Evolutionary conservation across 73 alveolate genomes (phyloP).

Genomic region (Paramecium sexaurelia): DNA sequence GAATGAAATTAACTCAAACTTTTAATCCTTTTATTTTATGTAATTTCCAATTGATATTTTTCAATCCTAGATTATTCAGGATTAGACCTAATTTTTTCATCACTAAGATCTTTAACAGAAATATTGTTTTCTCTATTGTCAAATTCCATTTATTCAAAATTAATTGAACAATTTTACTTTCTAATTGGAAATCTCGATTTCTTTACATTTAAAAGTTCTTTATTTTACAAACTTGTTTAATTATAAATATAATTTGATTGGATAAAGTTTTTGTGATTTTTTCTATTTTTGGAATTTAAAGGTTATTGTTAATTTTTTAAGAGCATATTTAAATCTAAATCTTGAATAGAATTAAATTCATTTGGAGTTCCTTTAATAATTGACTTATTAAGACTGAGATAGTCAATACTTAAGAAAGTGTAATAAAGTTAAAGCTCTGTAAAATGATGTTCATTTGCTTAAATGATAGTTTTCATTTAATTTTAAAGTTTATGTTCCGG

Average conservation of each 20-base stretch:
- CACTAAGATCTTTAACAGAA: not conserved
- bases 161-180: not conserved
- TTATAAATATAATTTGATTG: not conserved
- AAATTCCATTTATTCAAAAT: not conserved
- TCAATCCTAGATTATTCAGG: not conserved
- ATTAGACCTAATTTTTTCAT: not conserved
- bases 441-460: not conserved
- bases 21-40: not conserved
- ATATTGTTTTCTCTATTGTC: not conserved
- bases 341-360: not conserved
- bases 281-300: not conserved
- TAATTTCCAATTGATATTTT: not conserved
- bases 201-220: not conserved
- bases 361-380: not conserved
- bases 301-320: too few species aligned
- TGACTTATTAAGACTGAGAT: not conserved
- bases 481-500: slow-evolving; percentile 11
- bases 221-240: not conserved
- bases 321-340: not conserved
- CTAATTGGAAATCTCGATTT: not conserved
- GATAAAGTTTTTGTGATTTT: not conserved
- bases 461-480: not conserved
- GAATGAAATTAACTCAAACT: not conserved
- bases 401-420: not conserved
- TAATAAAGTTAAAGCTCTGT: not conserved